Conservation (phyloP, 371 early-diverging fungal species). For the Gilbertella persicaria region DNA sequence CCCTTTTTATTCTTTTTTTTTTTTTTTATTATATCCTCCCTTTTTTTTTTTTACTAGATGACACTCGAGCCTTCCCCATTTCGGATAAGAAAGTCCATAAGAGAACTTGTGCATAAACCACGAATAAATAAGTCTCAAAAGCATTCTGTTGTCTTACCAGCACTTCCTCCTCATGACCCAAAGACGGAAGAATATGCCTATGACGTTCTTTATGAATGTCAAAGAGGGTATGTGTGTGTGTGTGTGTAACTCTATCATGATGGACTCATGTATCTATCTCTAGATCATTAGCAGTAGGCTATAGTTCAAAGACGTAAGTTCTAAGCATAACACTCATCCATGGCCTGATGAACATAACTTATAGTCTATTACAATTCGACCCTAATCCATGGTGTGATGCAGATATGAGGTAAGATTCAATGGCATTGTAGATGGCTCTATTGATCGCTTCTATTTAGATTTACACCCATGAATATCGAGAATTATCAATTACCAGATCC, state of each 20-base stretch:
- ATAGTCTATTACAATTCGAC: constrained; percentile 58
- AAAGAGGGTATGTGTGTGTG: constrained; percentile 66
- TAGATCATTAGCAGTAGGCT: constrained; percentile 59
- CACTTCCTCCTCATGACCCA: constrained; percentile 31
- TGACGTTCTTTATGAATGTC: constrained; percentile 55
- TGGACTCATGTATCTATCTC: constrained; percentile 1
- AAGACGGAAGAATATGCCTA: constrained; percentile 40
- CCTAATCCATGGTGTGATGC: constrained; percentile 66
- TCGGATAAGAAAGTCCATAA: constrained; percentile 32
- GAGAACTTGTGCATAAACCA: constrained; percentile 38
- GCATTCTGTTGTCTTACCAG: constrained; percentile 28
- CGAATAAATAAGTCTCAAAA: constrained; percentile 12
- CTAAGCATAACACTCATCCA: not conserved
- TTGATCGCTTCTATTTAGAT: constrained; percentile 22
- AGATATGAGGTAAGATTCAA: constrained; percentile 35
- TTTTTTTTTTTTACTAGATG: constrained; percentile 4
- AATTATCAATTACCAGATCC: constrained; percentile 63
- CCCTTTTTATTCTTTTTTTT: constrained; percentile 1
- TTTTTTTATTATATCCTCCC: not conserved
- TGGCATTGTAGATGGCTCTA: not conserved
- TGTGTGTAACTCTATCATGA: no score
- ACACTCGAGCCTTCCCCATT: constrained; percentile 13
- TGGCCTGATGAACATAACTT: not conserved
- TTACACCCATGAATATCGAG: constrained; percentile 54
- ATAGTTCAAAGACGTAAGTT: constrained; percentile 57